Base-by-base conservation (phyloP, 2,329 filamentous ascomycete species). In the Alternaria gansuensis region DNA sequence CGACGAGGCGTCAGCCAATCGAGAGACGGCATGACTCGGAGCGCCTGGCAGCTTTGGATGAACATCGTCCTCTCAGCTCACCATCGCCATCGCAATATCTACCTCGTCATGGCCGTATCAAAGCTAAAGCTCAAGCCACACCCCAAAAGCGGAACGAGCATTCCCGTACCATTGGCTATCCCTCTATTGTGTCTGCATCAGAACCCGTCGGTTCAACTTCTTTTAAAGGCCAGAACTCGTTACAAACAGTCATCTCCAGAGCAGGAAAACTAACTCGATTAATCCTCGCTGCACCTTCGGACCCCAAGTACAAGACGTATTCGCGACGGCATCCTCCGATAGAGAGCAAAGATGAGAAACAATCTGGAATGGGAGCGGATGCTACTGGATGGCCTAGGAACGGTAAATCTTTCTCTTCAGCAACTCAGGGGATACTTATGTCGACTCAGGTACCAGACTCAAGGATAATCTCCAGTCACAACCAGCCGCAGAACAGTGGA, bases 281-380 rank as follows among this genome's bases (percentile, higher is more conserved):
- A 23, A 28, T 68, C 6, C 58, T 71, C n/a, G 53, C 61, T 8
- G 56, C 57, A 17, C 62, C 67, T 3, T 56, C 54, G 3, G 52
- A 64, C 17, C 43, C 54, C 14, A 54, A 53, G 8, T 43, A 53
- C 3, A 66, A 66, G 24, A 63, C 61, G 7, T 48, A 48, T 29
- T 64, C 64, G n/a, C 52, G 24, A 9, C 56, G 50, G 6, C 34
- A 62, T 4, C 51, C 54, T 11, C 51, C 44, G 2, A 5, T 24
- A 9, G 24, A 29, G 14, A 26, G 36, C 2, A 4, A 21, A 11
- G 40, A 33, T 21, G n/a, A 3, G 2, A 29, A 33, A 14, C 31
- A 24, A 3, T 5, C n/a, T 3, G 34, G 57, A 29, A 39, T 59
- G 41, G 44, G 57, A 3, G 46, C 46, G 13, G 52, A 56, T 28